Evolutionary conservation across 805 yeast species (phyloP), one percentile per base, ranked within the genome.

Genomic region (Ogataea saltuana): DNA sequence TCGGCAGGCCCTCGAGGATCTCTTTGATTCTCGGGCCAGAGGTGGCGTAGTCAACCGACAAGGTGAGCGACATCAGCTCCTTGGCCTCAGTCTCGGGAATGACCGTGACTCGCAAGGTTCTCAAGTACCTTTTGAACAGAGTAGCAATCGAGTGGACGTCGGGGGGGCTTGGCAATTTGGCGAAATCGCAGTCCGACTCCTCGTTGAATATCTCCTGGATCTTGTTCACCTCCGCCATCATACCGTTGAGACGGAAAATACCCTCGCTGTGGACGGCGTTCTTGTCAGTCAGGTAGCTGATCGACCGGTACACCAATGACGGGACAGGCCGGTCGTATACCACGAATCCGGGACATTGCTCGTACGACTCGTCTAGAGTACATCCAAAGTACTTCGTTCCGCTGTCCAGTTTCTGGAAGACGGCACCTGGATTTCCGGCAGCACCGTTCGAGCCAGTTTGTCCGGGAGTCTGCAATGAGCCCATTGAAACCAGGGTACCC

Each of bases 81-180:
- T 51, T 48, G 16, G 69, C 63, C 10, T 64, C 54, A 21, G 64
- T 67, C n/a, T 72, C 75, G 19, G 71, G 74, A 0, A 91, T 81
- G 28, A 88, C 66, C n/a, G 88, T 77, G 16, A 76, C 72, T 2
- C 95, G 88, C 42, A 91, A 63, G 42, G 83, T 88, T 48, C 98
- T 72, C 43, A 91, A 68, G 64, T 84, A 91, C 13, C 90, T 72
- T 60, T 91, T 91, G 51, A 91, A 68, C 33, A 91, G 67, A 0
- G 97, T 96, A 2, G 97, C 84, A 6, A 88, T 84, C 0, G 96
- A 85, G 62, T 91, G 89, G 22, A 87, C 82, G 62, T 90, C 97
- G 0, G 81, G 81, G 28, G 60, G 64, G 26, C 72, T 61, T 0
- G 63, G 61, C 19, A 76, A 50, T 27, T 65, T 63, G 49, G 71